These are phyloP conservation scores for Hypoxylon sp. DNA, from an alignment of 2,329 filamentous ascomycete species.

Conservation along the genomic window DNA sequence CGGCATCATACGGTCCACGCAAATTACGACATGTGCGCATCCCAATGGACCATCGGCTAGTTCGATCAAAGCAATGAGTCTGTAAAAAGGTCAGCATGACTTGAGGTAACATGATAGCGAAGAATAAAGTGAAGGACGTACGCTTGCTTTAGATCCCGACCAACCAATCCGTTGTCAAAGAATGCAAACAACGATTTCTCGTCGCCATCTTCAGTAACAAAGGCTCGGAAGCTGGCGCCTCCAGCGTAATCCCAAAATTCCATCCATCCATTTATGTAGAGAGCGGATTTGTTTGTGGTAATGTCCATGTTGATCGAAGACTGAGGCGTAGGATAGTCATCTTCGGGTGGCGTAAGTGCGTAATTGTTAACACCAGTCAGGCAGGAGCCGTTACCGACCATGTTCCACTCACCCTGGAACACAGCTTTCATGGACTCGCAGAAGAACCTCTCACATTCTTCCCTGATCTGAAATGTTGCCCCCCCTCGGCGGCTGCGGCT, in stretches of 20 bases:
- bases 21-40: conserved; percentile 81
- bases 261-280: conserved; percentile 68
- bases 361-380: conserved; percentile 75
- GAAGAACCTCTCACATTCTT: conserved; percentile 99
- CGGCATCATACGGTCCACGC: conserved; percentile 76
- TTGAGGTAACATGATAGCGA: conserved; percentile 11
- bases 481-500: conserved; percentile 74
- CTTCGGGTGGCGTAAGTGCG: conserved; percentile 60
- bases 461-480: conserved; percentile 95
- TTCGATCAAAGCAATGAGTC: conserved; percentile 89
- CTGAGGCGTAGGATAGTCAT: conserved; percentile 53
- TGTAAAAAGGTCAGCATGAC: conserved; percentile 52
- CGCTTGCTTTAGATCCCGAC: conserved; percentile 86
- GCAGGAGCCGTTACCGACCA: conserved; percentile 80
- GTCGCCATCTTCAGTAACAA: conserved; percentile 74
- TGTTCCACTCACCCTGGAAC: conserved; percentile 95
- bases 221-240: conserved; percentile 85
- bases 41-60: conserved; percentile 79
- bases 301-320: conserved; percentile 45
- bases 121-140: conserved; percentile 56
- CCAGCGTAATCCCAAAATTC: conserved; percentile 88
- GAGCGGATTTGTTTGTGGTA: conserved; percentile 38
- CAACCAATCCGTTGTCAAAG: conserved; percentile 76
- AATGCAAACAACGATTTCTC: conserved; percentile 86
- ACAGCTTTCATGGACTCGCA: conserved; percentile 92